These are phyloP conservation scores for Aureobasidium leucospermi DNA, from an alignment of 2,329 filamentous ascomycete species.

Conservation along the genomic window DNA sequence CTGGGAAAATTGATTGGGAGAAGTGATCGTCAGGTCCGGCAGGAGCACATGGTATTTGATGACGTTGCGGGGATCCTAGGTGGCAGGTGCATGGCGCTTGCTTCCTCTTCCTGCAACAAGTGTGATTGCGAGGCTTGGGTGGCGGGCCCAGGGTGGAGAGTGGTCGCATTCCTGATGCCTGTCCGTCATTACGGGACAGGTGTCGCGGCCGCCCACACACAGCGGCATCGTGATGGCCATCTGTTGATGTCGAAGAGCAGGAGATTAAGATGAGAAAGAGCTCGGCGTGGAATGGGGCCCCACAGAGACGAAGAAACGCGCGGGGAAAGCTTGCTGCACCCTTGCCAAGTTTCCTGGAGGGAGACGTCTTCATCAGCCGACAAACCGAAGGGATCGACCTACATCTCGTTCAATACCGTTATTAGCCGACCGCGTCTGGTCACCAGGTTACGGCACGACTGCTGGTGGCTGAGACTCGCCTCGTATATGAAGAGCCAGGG, in stretches of 20 bases:
- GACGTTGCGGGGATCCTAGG: conserved; percentile 6
- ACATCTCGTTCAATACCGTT: background rate
- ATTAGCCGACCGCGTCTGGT: conserved; percentile 8
- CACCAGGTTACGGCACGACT: conserved; percentile 6
- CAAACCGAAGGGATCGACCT: conserved; percentile 1
- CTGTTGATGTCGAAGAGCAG: background rate
- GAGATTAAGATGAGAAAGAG: background rate
- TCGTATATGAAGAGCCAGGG: conserved; percentile 1
- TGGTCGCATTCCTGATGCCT: background rate
- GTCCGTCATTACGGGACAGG: background rate
- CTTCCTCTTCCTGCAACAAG: background rate
- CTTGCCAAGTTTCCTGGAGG: conserved; percentile 8
- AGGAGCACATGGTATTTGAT: conserved; percentile 4
- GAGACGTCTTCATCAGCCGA: conserved; percentile 1
- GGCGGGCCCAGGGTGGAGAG: background rate
- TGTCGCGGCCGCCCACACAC: too few species aligned
- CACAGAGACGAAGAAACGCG: background rate
- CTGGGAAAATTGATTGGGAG: background rate
- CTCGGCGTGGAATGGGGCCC: background rate
- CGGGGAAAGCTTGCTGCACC: background rate
- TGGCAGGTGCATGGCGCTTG: conserved; percentile 1
- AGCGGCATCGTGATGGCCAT: background rate
- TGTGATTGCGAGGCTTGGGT: conserved; percentile 2
- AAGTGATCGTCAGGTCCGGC: conserved; percentile 10
- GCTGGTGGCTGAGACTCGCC: background rate